Conservation (phyloP, 108 stramenopile species). For the Discostella pseudostelligera region DNA sequence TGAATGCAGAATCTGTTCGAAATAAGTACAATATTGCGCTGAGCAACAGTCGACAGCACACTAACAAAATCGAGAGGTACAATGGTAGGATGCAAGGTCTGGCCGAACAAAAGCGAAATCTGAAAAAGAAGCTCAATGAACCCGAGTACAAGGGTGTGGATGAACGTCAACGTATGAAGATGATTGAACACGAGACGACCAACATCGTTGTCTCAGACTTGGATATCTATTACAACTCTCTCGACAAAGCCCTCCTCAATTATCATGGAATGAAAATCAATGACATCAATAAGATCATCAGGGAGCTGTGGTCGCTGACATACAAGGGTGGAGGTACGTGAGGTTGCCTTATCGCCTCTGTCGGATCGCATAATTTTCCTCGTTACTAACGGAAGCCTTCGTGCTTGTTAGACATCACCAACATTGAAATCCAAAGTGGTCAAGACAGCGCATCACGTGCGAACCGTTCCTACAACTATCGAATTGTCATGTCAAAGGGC, state of each 20-base stretch:
- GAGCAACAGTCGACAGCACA: conserved; percentile 23
- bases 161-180: conserved; percentile 78
- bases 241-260: conserved; percentile 90
- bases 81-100: conserved; percentile 66
- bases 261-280: conserved; percentile 94
- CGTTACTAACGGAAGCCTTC: not conserved
- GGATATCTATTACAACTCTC: conserved; percentile 88
- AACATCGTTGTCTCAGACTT: conserved; percentile 89
- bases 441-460: conserved; percentile 75
- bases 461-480: conserved; percentile 91
- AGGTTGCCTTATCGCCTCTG: not conserved
- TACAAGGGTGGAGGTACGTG: conserved; percentile 90
- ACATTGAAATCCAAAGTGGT: conserved; percentile 91
- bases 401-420: conserved; percentile 80
- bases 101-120: conserved; percentile 57
- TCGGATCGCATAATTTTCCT: not conserved
- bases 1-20: conserved; percentile 53
- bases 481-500: conserved; percentile 97
- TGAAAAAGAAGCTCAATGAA: conserved; percentile 53
- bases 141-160: conserved; percentile 86
- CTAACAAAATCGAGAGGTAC: conserved; percentile 28
- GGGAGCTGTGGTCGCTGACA: conserved; percentile 94
- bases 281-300: conserved; percentile 98
- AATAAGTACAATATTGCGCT: conserved; percentile 23
- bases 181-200: conserved; percentile 91